Conservation (phyloP, 805 yeast species). For the Candida boleticola region DNA sequence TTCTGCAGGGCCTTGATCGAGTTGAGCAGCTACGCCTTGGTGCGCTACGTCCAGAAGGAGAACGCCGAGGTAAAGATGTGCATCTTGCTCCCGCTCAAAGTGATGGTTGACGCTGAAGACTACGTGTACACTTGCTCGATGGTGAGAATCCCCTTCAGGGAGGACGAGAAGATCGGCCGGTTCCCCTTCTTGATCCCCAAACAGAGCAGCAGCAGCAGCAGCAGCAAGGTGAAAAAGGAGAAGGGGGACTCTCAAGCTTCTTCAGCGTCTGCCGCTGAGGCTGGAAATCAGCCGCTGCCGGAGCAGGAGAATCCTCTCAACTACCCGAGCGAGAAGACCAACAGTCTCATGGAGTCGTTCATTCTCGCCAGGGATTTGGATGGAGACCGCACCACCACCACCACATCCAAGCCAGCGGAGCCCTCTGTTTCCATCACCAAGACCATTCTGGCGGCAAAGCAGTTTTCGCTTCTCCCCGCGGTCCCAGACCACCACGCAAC, state of each 20-base stretch:
- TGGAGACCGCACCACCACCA: not conserved
- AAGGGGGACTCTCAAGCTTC: constrained; percentile 3
- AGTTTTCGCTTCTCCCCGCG: not conserved
- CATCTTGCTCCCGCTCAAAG: constrained; percentile 50
- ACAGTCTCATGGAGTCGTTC: constrained; percentile 32
- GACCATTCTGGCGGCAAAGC: not conserved
- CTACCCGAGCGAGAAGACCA: constrained; percentile 9
- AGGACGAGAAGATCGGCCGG: constrained; percentile 66
- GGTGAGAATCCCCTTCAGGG: constrained; percentile 65
- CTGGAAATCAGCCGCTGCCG: too few species aligned
- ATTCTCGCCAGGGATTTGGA: constrained; percentile 26
- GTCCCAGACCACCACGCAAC: not conserved
- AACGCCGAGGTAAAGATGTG: constrained; percentile 50
- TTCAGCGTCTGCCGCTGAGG: constrained; percentile 1
- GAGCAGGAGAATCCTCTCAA: constrained; percentile 8
- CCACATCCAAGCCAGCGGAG: not conserved
- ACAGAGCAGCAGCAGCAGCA: not conserved
- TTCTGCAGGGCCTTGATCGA: constrained; percentile 50
- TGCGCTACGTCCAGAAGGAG: constrained; percentile 56
- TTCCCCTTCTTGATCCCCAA: constrained; percentile 32
- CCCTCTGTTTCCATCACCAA: constrained; percentile 2
- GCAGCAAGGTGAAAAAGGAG: constrained; percentile 3
- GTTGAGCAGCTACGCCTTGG: constrained; percentile 51
- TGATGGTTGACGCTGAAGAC: constrained; percentile 11
- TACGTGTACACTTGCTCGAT: constrained; percentile 44